Base-by-base conservation (phyloP, 257 asterid species). In the Solanum bulbocastanum region DNA sequence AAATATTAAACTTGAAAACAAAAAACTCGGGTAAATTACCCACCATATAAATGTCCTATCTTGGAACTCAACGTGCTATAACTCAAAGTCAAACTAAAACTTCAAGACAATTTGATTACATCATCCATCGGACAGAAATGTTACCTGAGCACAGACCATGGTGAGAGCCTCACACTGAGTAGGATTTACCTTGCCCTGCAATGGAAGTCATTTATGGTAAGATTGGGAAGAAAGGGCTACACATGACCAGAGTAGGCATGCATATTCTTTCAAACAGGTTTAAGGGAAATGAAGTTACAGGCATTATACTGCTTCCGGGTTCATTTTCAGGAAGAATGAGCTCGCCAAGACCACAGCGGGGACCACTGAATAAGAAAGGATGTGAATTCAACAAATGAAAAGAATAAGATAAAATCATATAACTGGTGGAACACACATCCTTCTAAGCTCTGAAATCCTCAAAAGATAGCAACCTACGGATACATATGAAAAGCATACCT, bases 301-400 rank as follows among this genome's bases (percentile, higher is more conserved):
- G 99, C 99, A 97, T 97, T 89, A 97, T 96, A 89, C 99, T 96
- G 97, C 99, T 97, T 87, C 99, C 99, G 40, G 99, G 99, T 92
- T 97, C 99, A 93, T 97, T 97, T 91, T 97, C 99, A 62, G 99
- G 99, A 90, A 97, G 99, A 87, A 94, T 91, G 90, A 96, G 98
- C 90, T 97, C 99, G 36, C 99, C 99, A 18, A 97, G 94, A 90
- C 99, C 99, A 90, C 99, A 97, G 4, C 99, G 98, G 32, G 99
- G 99, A 89, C 99, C 99, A 91, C 99, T 97, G 96, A 86, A 91
- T 10, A 73, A 78, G 84, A 88, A 71, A 72, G n/a, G 74, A 87
- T 79, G 88, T 92, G 74, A 52, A 81, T 23, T 65, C 37, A 39
- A 81, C 88, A 33, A 87, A 60, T 78, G 83, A 83, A 85, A 79